Base-by-base conservation (phyloP, 2,329 filamentous ascomycete species). In the Pseudofabraea citricarpa region DNA sequence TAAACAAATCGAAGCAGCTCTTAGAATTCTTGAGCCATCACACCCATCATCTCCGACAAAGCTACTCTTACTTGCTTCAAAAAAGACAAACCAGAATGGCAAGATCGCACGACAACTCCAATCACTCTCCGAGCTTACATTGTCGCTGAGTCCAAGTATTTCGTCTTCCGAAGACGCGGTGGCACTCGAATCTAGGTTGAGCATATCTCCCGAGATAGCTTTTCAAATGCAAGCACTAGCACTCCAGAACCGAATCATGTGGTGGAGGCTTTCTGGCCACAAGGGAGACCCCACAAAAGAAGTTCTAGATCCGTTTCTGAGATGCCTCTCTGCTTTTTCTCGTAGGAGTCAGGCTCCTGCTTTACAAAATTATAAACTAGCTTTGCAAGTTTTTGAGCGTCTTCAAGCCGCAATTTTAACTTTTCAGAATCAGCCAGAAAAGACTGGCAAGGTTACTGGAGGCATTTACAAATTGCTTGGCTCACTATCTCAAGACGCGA, bases 91-190 rank as follows among this genome's bases (percentile, higher is more conserved):
- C 13, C 71, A 75, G n/a, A 60, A 67, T 9, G 64, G 68, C 6
- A 89, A 86, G 57, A 69, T 73, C 15, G 71, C 77, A 8, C 79
- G 78, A 3, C 83, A 88, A 49, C 65, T 90, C 15, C 83, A 88
- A 39, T 73, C 71, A 0, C 58, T 89, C 2, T 80, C 83, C 0
- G 81, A 86, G 51, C 71, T 72, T 3, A 65, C 90, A 0, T 66
- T 90, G 1, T 75, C 79, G 1, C 64, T 90, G 1, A 77, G 81
- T 21, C 85, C 86, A 1, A 84, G 78, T 54, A 69, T 85, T n/a
- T 79, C 83, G 2, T 68, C 69, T 38, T 74, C 77, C 8, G 77
- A 83, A 31, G 86, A 90, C 55, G 62, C 62, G 3, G 51, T 70
- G 1, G 79, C 79, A 0, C 56, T 64, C 4, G 75, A 83, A 46